Percentiles rank a stretch among this genome's conserved stretches.
Evolutionary conservation across 805 yeast species (phyloP).

Genomic region (Ogataea corticis): DNA sequence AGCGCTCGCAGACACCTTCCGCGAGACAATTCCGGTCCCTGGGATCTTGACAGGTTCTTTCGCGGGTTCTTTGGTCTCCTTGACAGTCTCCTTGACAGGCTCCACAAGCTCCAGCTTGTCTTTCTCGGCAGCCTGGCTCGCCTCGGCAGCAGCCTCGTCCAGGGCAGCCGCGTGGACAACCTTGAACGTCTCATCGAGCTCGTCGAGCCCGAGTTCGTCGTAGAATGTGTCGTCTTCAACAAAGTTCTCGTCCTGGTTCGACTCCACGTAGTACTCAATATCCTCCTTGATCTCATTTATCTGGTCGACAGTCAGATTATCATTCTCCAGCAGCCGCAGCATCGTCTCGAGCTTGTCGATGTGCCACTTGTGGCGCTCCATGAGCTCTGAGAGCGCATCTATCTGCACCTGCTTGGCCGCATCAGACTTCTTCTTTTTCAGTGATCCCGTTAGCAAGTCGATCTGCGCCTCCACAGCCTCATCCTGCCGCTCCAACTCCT

Average conservation of each 20-base stretch:
- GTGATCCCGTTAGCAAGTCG: slow-evolving; percentile 50
- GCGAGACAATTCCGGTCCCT: slow-evolving; percentile 18
- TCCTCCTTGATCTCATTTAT: slow-evolving; percentile 83
- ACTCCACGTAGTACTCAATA: slow-evolving; percentile 88
- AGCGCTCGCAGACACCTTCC: slow-evolving; percentile 13
- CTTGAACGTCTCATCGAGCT: slow-evolving; percentile 36
- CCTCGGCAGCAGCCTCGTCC: slow-evolving; percentile 18
- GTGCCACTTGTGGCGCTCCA: slow-evolving; percentile 80
- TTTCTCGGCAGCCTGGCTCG: neutral
- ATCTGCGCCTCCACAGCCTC: slow-evolving; percentile 77
- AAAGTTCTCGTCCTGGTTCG: slow-evolving; percentile 89
- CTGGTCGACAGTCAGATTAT: slow-evolving; percentile 73
- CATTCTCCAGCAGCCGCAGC: slow-evolving; percentile 74
- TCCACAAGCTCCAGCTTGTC: neutral
- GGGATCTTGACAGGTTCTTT: slow-evolving; percentile 10
- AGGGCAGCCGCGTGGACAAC: slow-evolving; percentile 24
- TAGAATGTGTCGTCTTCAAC: slow-evolving; percentile 92
- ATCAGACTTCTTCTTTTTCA: slow-evolving; percentile 59
- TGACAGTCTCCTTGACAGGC: slow-evolving; percentile 4
- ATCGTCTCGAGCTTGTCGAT: slow-evolving; percentile 75
- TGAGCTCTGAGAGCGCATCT: slow-evolving; percentile 58
- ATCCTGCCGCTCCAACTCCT: slow-evolving; percentile 77
- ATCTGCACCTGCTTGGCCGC: slow-evolving; percentile 54
- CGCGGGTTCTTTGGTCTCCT: slow-evolving; percentile 4
- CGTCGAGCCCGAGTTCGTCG: slow-evolving; percentile 77